Evolutionary conservation across 106 monocot species (phyloP).

Genomic region (Amphibolis antarctica): DNA sequence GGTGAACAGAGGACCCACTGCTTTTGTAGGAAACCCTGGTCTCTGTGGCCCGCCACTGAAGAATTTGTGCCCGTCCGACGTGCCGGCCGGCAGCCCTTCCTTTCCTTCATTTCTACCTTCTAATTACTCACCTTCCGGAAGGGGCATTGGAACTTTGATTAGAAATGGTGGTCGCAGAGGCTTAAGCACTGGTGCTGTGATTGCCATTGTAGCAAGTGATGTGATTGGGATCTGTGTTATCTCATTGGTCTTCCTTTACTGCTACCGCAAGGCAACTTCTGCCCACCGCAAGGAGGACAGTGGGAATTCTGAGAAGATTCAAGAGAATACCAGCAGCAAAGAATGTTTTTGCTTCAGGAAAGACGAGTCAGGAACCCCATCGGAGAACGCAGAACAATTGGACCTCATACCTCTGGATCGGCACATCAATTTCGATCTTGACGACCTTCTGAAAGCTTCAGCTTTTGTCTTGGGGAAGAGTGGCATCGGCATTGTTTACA

Average conservation of each 20-base stretch:
- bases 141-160: not conserved
- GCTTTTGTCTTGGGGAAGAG: conserved; percentile 73
- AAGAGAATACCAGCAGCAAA: conserved; percentile 20
- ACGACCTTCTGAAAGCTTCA: conserved; percentile 62
- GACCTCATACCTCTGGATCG: conserved; percentile 43
- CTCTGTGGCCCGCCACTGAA: conserved; percentile 83
- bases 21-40: conserved; percentile 72
- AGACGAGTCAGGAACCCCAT: conserved; percentile 30
- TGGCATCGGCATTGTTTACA: conserved; percentile 59
- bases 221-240: conserved; percentile 45
- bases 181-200: conserved; percentile 25
- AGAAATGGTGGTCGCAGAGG: conserved; percentile 9
- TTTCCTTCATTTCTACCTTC: conserved; percentile 25
- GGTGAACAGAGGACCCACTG: conserved; percentile 74
- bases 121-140: conserved; percentile 12
- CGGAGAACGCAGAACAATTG: conserved; percentile 36
- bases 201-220: conserved; percentile 59
- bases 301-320: conserved; percentile 14
- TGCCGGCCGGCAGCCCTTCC: conserved; percentile 4
- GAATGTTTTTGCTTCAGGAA: conserved; percentile 54
- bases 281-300: conserved; percentile 13
- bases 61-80: conserved; percentile 36
- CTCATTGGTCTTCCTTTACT: conserved; percentile 62
- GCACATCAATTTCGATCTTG: conserved; percentile 32
- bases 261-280: conserved; percentile 41